Conservation (phyloP, 371 early-diverging fungal species). For the Mortierella sp. region DNA sequence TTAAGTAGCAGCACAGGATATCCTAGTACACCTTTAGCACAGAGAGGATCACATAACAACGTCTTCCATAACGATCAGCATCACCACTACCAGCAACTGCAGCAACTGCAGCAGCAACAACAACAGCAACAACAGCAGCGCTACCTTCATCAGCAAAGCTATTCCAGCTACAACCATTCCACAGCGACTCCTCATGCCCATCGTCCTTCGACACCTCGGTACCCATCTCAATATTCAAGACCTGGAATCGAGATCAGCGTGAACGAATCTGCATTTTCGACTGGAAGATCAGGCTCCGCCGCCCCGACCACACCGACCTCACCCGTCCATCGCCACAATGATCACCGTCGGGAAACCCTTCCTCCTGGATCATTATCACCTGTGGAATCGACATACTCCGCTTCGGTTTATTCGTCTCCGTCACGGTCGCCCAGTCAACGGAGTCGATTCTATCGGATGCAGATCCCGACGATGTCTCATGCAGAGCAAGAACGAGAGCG, state of each 20-base stretch:
- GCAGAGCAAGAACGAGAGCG: slow-evolving; percentile 51
- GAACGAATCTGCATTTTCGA: too few species aligned
- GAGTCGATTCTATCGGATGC: not conserved
- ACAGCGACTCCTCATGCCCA: not conserved
- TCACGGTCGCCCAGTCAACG: slow-evolving; percentile 30
- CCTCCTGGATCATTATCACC: not conserved
- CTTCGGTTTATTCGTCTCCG: slow-evolving; percentile 5
- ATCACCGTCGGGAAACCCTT: too few species aligned
- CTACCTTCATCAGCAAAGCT: not conserved
- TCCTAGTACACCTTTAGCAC: too few species aligned
- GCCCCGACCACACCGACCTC: not conserved
- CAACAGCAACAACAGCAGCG: not conserved
- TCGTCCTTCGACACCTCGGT: not conserved
- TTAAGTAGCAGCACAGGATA: too few species aligned
- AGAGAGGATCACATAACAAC: too few species aligned
- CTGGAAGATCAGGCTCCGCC: too few species aligned
- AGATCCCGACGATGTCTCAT: slow-evolving; percentile 42
- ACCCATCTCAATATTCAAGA: too few species aligned
- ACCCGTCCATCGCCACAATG: not conserved
- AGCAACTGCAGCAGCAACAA: not conserved
- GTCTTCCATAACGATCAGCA: not conserved
- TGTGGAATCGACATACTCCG: not conserved
- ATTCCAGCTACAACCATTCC: too few species aligned
- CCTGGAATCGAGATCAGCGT: too few species aligned
- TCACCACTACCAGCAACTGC: not conserved